A percentile compares a stretch with the other conserved stretches of the same genome.
phyloP scores from a whole-genome alignment of 2,329 filamentous ascomycete genomes.

The Fusarium burgessii region DNA sequence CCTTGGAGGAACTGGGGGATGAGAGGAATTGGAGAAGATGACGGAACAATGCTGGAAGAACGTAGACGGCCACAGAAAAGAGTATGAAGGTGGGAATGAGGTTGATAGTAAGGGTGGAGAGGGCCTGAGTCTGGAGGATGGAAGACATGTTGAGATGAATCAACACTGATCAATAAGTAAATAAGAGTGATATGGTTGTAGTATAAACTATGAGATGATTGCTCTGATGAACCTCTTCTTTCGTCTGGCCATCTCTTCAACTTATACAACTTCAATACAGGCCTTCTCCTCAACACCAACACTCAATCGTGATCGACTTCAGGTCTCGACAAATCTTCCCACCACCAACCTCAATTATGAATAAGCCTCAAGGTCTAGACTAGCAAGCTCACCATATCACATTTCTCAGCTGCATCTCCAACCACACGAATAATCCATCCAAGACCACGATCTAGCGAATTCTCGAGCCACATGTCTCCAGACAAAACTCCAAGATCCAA shows the following conservation, averaged over 20 bases:
- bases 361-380: background rate
- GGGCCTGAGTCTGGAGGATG: background rate
- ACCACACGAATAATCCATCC: background rate
- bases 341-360: background rate
- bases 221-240: background rate
- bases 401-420: background rate
- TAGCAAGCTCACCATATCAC: background rate
- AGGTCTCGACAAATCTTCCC: background rate
- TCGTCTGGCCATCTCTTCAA: background rate
- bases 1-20: conserved; percentile 7
- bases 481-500: background rate
- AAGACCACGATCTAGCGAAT: conserved; percentile 1
- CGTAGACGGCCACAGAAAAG: background rate
- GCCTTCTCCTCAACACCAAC: background rate
- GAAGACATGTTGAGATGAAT: conserved; percentile 9
- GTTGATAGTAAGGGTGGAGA: conserved; percentile 19
- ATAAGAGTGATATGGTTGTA: background rate
- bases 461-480: background rate
- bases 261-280: conserved; percentile 12
- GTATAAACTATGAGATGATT: background rate
- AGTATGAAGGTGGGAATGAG: conserved; percentile 21
- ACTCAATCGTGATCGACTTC: background rate
- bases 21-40: background rate
- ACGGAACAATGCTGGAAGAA: conserved; percentile 18
- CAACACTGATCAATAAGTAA: background rate